Evolutionary conservation across 257 asterid species (phyloP), one percentile per base, ranked within the genome.

Genomic region (Fraxinus cuspidata): DNA sequence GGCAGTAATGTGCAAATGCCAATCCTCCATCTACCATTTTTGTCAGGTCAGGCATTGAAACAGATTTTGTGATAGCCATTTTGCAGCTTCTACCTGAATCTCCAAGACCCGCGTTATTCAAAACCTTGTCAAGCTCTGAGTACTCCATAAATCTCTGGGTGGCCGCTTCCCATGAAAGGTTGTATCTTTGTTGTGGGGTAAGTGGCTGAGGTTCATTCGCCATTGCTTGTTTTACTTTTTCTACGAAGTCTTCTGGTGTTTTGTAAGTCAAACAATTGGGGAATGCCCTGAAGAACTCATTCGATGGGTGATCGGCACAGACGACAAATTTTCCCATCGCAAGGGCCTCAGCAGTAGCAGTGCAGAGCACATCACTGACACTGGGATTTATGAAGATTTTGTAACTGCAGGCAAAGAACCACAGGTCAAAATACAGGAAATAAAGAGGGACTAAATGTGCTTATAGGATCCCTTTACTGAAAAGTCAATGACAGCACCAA

Each of bases 341-440:
- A 19, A 96, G 98, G 73, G 99, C 99, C 89, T 96, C 99, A 0
- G 99, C 99, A 51, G 99, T 96, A 64, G 99, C 99, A 1, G 99
- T 96, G 83, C 99, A 96, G 49, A 96, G 97, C 71, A 96, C 99
- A 56, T 93, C 98, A 64, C 99, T 96, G n/a, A 93, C 85, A 71
- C 99, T 96, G 42, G 99, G 99, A 74, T 96, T 96, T 78, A 96
- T 89, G 80, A 96, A 96, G 76, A 96, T 88, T 85, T 96, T 96
- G 89, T 96, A 96, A 77, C 99, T 96, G 97, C 90, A 84, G 31
- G 75, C 11, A 56, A 31, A 84, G 28, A 73, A 19, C 34, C 11
- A 76, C 8, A 27, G 16, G 42, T 78, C 73, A 84, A 49, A 32
- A 51, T 19, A 19, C 28, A 12, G 71, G 72, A 79, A 78, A 51